These are phyloP conservation scores for Lepiota venenata DNA, from an alignment of 768 basidiomycete species.

Conservation along the genomic window DNA sequence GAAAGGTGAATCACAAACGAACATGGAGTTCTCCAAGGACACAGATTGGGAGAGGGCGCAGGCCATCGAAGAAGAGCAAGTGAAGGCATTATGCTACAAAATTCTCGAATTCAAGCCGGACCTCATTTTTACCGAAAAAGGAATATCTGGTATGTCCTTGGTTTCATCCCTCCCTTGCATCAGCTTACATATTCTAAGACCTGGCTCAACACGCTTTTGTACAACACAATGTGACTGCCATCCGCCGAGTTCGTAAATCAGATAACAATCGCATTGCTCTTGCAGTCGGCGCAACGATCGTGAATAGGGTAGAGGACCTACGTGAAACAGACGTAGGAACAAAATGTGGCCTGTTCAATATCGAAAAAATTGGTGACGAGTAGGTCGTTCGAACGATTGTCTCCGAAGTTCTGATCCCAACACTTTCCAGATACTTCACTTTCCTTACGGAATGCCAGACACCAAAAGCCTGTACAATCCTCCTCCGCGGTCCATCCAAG, in stretches of 20 bases:
- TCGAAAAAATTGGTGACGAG: conserved; percentile 99
- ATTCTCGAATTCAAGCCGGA: conserved; percentile 95
- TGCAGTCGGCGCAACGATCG: conserved; percentile 93
- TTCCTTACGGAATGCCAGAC: conserved; percentile 89
- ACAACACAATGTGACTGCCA: conserved; percentile 85
- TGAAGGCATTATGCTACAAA: conserved; percentile 79
- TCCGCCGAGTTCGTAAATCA: conserved; percentile 97
- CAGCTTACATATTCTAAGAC: conserved; percentile 42
- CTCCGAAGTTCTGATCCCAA: neutral
- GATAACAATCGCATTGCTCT: conserved; percentile 99
- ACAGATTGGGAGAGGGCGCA: conserved; percentile 90
- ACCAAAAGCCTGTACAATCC: conserved; percentile 97
- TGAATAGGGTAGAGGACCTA: conserved; percentile 94
- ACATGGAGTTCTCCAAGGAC: conserved; percentile 96
- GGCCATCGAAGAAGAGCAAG: conserved; percentile 96
- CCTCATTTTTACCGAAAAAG: conserved; percentile 95
- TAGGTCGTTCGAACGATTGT: conserved; percentile 28
- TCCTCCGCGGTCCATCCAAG: conserved; percentile 96
- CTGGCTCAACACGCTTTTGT: conserved; percentile 89
- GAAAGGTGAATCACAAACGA: conserved; percentile 97
- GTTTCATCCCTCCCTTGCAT: neutral
- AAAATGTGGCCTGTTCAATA: conserved; percentile 91
- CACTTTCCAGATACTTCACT: conserved; percentile 76
- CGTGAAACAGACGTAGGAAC: conserved; percentile 91
- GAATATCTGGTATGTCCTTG: conserved; percentile 75